Evolutionary conservation across 2,329 filamentous ascomycete genomes (phyloP).

Genomic region (Trichophyton verrucosum): DNA sequence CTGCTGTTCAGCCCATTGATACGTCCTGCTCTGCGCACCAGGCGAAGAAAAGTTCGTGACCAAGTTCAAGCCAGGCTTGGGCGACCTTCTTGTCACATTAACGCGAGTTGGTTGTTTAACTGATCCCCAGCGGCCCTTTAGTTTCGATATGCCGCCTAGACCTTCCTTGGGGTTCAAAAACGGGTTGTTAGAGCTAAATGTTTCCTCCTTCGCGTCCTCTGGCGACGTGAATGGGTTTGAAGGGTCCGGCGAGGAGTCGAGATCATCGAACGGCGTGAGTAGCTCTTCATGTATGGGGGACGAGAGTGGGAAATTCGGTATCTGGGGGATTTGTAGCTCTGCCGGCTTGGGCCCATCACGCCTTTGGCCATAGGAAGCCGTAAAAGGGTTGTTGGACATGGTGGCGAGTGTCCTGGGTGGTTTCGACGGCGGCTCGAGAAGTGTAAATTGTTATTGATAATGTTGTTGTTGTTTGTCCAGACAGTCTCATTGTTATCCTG

Average conservation of each 20-base stretch:
- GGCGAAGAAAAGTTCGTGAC: conserved; percentile 29
- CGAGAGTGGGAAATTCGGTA: conserved; percentile 31
- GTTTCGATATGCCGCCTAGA: neutral
- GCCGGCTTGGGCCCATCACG: neutral
- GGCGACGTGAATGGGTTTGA: conserved; percentile 24
- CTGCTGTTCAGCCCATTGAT: neutral
- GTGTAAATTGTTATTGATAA: neutral
- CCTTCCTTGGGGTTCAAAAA: neutral
- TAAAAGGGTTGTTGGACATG: conserved; percentile 6
- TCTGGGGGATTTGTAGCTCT: conserved; percentile 17
- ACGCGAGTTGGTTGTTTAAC: neutral
- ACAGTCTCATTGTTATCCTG: neutral
- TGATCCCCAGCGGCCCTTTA: neutral
- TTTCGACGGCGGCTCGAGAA: neutral
- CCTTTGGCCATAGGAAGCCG: neutral
- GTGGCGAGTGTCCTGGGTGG: neutral
- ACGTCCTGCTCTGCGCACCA: neutral
- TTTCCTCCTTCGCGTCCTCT: conserved; percentile 14
- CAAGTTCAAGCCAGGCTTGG: conserved; percentile 31
- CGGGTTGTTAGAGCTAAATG: neutral
- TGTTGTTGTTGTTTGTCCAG: neutral
- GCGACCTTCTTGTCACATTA: conserved; percentile 14
- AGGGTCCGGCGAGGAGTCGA: conserved; percentile 17
- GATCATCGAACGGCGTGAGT: conserved; percentile 26
- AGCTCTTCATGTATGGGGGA: conserved; percentile 34